Base-by-base conservation (phyloP, 148 eudicot genomes). In the Nepenthes mirabilis region DNA sequence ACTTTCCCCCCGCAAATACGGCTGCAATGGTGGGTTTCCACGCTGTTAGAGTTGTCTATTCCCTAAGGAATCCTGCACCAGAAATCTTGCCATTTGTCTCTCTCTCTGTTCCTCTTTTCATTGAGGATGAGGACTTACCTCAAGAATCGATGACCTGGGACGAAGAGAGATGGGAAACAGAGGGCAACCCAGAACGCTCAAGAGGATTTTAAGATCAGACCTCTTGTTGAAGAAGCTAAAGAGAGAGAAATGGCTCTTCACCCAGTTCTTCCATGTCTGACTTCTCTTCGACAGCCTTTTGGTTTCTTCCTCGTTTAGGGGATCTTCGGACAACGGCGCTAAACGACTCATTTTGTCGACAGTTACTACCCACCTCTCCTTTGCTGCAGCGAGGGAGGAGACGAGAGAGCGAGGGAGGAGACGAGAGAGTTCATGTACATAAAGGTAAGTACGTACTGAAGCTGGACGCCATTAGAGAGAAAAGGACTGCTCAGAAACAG, bases 181-280 rank as follows among this genome's bases (percentile, higher is more conserved):
- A 57, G 98, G 98, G 75, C 98, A 91, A 51, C 80, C 98, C 45
- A 91, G 82, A 74, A 91, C 98, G 68, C 96, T 85, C 3, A 91
- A 52, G 49, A 91, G 86, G 58, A 91, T 58, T 68, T 75, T 85
- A 67, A 91, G 83, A 73, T 91, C 86, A 47, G 96, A 83, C 65
- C 82, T 85, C 66, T 83, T 82, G 68, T 80, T 73, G 60, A 70
- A 78, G 58, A 83, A 75, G 14, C 74, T 43, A 11, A 65, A 57
- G 43, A 57, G 35, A 49, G 77, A 75, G 65, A 76, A 71, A 40
- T 75, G 83, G 53, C 67, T 78, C 60, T 77, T 85, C 43, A 91
- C 66, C 97, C 98, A 91, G 36, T 72, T 79, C 47, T 83, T 67
- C 85, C 83, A 86, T 64, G 74, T 69, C 36, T 72, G 78, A 1